Base-by-base conservation (phyloP, 345 rosid species). In the Populus euphratica region DNA sequence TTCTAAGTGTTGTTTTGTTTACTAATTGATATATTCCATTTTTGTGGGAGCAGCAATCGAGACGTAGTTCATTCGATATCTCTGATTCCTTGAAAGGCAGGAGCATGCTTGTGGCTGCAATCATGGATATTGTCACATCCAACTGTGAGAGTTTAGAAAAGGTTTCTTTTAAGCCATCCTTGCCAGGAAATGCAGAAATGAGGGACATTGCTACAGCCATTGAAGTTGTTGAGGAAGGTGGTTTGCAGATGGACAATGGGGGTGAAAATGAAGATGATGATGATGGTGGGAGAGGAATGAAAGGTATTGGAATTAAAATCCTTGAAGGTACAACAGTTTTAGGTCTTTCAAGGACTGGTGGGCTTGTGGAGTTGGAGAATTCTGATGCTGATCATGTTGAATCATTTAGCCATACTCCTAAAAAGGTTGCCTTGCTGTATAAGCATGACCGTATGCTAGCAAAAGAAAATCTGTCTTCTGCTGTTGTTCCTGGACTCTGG, bases 21-120 rank as follows among this genome's bases (percentile, higher is more conserved):
- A 38, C 21, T 21, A 83, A 88, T 89, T 92, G 90, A 90, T 91
- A 85, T 79, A 82, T 90, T 88, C 88, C 89, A 87, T 93, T 92
- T 93, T 84, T 89, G 86, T 96, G 94, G 91, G 90, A 92, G 92
- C 98, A 93, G 99, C 97, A 87, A 74, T 86, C 93, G 80, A 88
- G 98, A 85, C 98, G 94, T 87, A 90, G 91, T 92, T 96, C 99
- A 89, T 91, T 91, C 90, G 90, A 90, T 89, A 80, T 88, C 85
- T 92, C 91, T 87, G 94, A 93, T 91, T 92, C 98, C 89, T 90
- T 93, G 92, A 96, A 96, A 96, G 98, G 98, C 84, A 93, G 99
- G 93, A 93, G 99, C 91, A 93, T 93, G 99, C 99, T 96, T 70
- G 97, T 96, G 76, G 97, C 97, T 80, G 96, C 99, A 81, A 91